These are phyloP conservation scores for Trifolium subterraneum DNA, from an alignment of 306 rosid genomes.

Conservation along the genomic window DNA sequence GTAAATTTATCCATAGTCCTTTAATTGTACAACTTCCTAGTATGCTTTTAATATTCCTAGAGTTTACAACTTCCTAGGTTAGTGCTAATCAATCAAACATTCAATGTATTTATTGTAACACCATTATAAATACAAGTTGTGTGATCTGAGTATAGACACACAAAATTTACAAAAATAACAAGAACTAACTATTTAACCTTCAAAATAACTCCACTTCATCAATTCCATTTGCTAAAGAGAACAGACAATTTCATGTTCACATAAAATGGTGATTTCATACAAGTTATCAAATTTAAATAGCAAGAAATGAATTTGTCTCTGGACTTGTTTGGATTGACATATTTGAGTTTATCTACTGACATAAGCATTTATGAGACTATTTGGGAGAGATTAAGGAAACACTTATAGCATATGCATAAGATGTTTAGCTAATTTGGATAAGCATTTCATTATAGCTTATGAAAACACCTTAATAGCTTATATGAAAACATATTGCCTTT, in stretches of 20 bases:
- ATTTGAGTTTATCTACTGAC: not conserved
- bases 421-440: not conserved
- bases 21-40: too few relatives aligned
- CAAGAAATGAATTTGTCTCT: not conserved
- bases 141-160: too few relatives aligned
- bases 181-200: not conserved
- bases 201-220: not conserved
- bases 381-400: not conserved
- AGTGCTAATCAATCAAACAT: too few relatives aligned
- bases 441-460: not conserved
- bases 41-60: too few relatives aligned
- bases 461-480: not conserved
- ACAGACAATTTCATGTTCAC: conserved; percentile 8
- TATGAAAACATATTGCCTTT: not conserved
- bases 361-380: not conserved
- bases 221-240: conserved; percentile 15
- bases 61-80: too few relatives aligned
- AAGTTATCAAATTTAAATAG: conserved; percentile 21
- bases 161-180: too few relatives aligned
- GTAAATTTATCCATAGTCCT: too few relatives aligned
- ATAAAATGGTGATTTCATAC: not conserved
- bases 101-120: too few relatives aligned
- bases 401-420: not conserved
- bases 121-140: too few relatives aligned
- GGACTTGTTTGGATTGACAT: not conserved